Evolutionary conservation across 257 asterid genomes (phyloP).

Genomic region (Sherardia arvensis): DNA sequence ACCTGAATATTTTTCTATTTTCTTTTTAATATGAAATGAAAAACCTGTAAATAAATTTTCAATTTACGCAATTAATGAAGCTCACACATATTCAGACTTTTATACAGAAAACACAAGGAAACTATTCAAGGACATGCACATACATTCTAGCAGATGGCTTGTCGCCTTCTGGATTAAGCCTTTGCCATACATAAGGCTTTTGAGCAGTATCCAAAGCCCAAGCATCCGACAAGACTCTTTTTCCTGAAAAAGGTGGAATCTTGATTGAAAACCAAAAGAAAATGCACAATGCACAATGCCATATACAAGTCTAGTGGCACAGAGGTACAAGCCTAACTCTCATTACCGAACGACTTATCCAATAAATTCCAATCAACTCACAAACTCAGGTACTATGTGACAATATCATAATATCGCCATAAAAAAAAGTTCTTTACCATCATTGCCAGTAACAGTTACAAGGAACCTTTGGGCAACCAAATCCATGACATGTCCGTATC

Average conservation of each 20-base stretch:
- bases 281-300: not conserved
- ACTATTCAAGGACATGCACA: slow-evolving; percentile 27
- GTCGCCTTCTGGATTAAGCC: slow-evolving; percentile 94
- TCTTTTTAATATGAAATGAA: not conserved
- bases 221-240: slow-evolving; percentile 90
- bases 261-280: not conserved
- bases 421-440: slow-evolving; percentile 45
- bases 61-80: not conserved
- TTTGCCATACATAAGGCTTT: slow-evolving; percentile 94
- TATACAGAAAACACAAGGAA: not conserved
- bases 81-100: not conserved
- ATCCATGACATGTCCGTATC: slow-evolving; percentile 98
- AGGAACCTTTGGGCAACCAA: slow-evolving; percentile 96
- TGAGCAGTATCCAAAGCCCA: slow-evolving; percentile 99
- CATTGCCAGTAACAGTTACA: slow-evolving; percentile 87
- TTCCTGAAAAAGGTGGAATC: slow-evolving; percentile 44
- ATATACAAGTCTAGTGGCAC: not conserved
- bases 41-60: not conserved
- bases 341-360: no score
- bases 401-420: not conserved
- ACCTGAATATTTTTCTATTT: not conserved
- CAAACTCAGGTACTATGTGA: not conserved
- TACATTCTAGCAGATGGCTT: slow-evolving; percentile 94
- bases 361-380: not conserved
- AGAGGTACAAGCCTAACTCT: no score